Base-by-base conservation (phyloP, 1,139 yeast genomes). In the Candida sp. region DNA sequence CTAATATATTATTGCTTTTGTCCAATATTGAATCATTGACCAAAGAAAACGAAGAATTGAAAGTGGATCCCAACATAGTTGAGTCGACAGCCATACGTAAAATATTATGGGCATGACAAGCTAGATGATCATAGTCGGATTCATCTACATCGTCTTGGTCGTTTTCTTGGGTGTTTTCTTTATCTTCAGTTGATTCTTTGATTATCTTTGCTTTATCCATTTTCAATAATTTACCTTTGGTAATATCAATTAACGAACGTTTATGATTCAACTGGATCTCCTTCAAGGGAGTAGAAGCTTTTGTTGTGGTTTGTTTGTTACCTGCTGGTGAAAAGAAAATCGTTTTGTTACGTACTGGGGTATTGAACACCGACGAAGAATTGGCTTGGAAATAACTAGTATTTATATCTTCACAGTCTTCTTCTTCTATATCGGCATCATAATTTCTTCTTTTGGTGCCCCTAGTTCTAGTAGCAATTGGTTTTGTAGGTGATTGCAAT, bases 81-180 rank as follows among this genome's bases (percentile, higher is more conserved):
- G 77, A 66, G 46, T 73, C 79, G 38, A 73, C 73, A 1, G 79
- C 79, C 78, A 73, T 71, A 32, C 75, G 60, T 65, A 73, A 61
- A 45, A 73, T 73, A 41, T 70, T 70, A 43, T 71, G 74, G 2
- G 78, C 78, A 49, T 73, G 79, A 45, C 78, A 73, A 8, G 79
- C 79, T 49, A 73, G 64, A 35, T 67, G 66, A 49, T 73, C 78
- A 39, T 61, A 63, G 35, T 63, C 69, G 1, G 64, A 57, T 19
- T 58, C 61, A 5, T 37, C 33, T 22, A 60, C 68, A 5, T 39
- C 53, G 4, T 49, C 53, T 15, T 46, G 45, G 30, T 19, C 43
- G 19, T 15, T 15, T 15, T 15, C 19, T 33, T 21, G 40, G 40
- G 21, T 39, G 41, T 30, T 41, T 43, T 32, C 32, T 29, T 33